Conservation (phyloP, 192 early-diverging fungal genomes). For the Dispira parvispora region DNA sequence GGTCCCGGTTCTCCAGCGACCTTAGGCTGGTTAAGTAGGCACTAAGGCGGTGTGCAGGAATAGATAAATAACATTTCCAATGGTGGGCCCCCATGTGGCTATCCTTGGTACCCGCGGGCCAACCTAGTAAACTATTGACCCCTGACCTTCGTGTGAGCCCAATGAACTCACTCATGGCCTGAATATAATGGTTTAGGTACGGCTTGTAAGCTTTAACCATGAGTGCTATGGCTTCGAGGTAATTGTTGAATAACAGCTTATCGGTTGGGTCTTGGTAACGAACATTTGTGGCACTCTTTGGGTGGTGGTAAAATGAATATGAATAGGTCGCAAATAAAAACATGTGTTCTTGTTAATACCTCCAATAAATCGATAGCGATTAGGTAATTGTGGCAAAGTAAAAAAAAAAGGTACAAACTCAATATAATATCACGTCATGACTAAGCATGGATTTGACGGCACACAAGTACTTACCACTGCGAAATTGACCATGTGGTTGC, state of each 20-base stretch:
- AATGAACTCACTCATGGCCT: slow-evolving; percentile 10
- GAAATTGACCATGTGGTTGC: slow-evolving; percentile 9
- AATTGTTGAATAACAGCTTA: background rate
- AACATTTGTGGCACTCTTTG: background rate
- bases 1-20: background rate
- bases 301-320: background rate
- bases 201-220: slow-evolving; percentile 1
- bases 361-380: background rate
- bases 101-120: background rate
- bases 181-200: background rate
- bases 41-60: slow-evolving; percentile 1
- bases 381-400: background rate
- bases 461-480: background rate
- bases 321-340: background rate
- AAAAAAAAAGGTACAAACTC: background rate
- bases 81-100: background rate
- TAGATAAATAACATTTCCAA: slow-evolving; percentile 10
- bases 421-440: no score
- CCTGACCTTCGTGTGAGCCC: background rate
- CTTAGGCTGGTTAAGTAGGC: slow-evolving; percentile 5
- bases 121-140: background rate
- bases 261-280: slow-evolving; percentile 11
- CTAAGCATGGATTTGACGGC: background rate
- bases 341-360: background rate
- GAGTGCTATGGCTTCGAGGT: background rate